phyloP scores from a whole-genome alignment of 441 rosid genomes.

The Breynia disticha region DNA sequence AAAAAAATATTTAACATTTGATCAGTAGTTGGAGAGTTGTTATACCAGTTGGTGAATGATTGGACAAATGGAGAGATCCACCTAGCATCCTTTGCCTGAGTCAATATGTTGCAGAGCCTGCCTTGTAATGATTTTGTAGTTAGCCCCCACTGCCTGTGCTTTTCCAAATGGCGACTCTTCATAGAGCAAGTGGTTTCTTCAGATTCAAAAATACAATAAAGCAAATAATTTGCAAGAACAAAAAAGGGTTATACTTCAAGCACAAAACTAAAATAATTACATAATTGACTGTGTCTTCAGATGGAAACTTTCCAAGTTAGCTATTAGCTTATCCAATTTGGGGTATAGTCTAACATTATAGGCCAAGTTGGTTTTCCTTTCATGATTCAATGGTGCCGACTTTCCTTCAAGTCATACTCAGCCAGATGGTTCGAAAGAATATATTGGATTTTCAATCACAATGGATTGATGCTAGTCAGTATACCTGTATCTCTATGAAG shows the following conservation, averaged over 20 bases:
- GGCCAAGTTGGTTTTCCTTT: not conserved
- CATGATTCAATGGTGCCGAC: not conserved
- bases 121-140: not conserved
- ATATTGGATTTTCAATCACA: too few species aligned
- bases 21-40: conserved; percentile 43
- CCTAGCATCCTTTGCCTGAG: conserved; percentile 20
- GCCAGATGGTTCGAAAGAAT: too few species aligned
- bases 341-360: not conserved
- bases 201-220: too few species aligned
- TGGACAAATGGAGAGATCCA: conserved; percentile 14
- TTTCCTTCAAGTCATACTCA: not conserved
- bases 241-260: not conserved
- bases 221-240: too few species aligned
- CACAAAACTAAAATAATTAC: not conserved
- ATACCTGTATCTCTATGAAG: too few species aligned
- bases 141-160: not conserved
- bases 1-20: not conserved
- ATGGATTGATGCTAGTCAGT: not conserved
- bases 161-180: too few species aligned
- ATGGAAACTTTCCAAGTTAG: not conserved
- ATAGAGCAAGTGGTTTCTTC: too few species aligned
- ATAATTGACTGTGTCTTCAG: not conserved
- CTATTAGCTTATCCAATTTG: not conserved
- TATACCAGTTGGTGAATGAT: conserved; percentile 27
- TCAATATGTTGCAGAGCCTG: conserved; percentile 14